Evolutionary conservation across 768 basidiomycete genomes (phyloP), one percentile per base, ranked within the genome.

Genomic region (Pulveroboletus sp.): DNA sequence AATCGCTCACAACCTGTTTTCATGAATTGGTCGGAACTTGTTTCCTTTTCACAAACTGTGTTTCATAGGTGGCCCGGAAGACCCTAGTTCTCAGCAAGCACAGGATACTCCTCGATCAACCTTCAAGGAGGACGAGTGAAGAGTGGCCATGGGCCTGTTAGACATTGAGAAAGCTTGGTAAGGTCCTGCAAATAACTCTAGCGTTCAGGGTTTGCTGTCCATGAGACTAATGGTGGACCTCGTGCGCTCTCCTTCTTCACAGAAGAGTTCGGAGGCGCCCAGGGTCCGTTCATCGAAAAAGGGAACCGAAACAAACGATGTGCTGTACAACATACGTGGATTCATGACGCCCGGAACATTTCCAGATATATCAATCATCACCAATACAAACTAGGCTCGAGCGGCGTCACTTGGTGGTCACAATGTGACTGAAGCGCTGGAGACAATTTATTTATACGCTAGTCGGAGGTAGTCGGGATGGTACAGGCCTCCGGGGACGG

Each of bases 401-500:
- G 59, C 8, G 68, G 67, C 13, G 61, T 69, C 14, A 27, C 61
- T 72, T 5, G 69, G 71, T 31, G 69, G 71, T 2, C 51, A 66
- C 14, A 55, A 58, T 24, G 71, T 68, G 1, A 56, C 61, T 8
- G 57, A 68, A 21, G 71, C 69, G 11, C 58, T 69, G 27, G 50
- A 55, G 39, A 62, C 65, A 1, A 65, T 72, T n/a, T 69, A 69
- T 32, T 8, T 71, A 18, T 62, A 62, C 50, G 35, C 56, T 26
- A 58, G 61, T 18, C 62, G 66, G 43, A 61, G 54, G 21, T 69
- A 64, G 69, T 53, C 56, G 1, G 69, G 69, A 33, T 72, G 67
- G 67, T 71, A 71, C 54, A 71, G 71, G 49, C 67, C 69, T 32
- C 62, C 71, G 5, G 71, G 71, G 11, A 39, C 64, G 33, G 55